Evolutionary conservation across 768 basidiomycete genomes (phyloP), one percentile per base, ranked within the genome.

Genomic region (Filobasidium floriforme): DNA sequence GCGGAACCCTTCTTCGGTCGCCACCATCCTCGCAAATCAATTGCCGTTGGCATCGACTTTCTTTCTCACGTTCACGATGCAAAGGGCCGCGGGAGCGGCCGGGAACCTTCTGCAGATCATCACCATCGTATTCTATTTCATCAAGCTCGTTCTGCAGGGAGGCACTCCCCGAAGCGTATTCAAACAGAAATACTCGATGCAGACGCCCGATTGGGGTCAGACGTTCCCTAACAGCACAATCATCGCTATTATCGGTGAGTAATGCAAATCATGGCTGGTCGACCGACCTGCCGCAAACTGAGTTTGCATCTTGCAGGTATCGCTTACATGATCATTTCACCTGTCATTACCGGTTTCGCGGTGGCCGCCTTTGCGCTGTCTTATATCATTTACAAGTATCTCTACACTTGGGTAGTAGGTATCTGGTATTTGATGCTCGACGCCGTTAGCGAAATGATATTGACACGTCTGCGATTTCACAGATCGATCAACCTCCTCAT

Each of bases 281-380:
- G 46, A 19, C 5, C 3, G 12, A 6, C 4, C 46, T 12, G 46
- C 1, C 15, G 0, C 55, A n/a, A 26, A 59, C 22, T 7, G 19
- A 32, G 32, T 37, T n/a, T 28, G 55, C 24, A 15, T 37, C 84
- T 1, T 52, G 32, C 60, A 77, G 76, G 73, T 66, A 69, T 77
- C 40, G 72, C 73, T 7, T 98, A 97, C 80, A 87, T 86, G 41
- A 84, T 92, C 75, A 93, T 97, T 70, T 87, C 91, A 7, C 93
- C 94, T 0, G 83, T 98, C 74, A 92, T 96, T 81, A 93, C 91
- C 69, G 93, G 93, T 9, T 85, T 98, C 55, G 87, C 89, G 1
- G 85, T 85, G 69, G 81, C 83, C 32, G 86, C 89, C 0, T 96
- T 98, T 82, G 86, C 89, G 77, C 77, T 87, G 52, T 89, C 91